Evolutionary conservation across 345 rosid genomes (phyloP), one percentile per base, ranked within the genome.

Genomic region (Arabidopsis suecica): DNA sequence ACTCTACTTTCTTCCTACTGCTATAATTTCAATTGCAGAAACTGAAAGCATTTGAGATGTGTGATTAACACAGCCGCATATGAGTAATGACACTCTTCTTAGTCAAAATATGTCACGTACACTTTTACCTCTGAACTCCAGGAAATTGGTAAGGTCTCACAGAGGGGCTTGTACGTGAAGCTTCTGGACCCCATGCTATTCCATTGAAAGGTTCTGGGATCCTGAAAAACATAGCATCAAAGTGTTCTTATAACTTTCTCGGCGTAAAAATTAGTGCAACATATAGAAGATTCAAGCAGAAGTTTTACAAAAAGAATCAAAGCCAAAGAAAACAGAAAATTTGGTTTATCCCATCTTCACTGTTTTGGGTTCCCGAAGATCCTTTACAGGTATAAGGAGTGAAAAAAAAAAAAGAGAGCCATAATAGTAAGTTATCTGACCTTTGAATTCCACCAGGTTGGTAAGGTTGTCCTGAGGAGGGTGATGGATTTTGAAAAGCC

Each of bases 381-480:
- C 41, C 1, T 50, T 36, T 14, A 58, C 16, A 58, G 5, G 23
- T 50, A 42, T 38, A 58, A 49, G 55, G 34, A 57, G 42, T 8
- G 65, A 23, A 33, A 30, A 53, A 11, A 32, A 11, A 34, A 36
- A 53, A 55, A 7, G 22, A 57, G 42, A 57, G 32, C 61, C 59
- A 54, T 30, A 49, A 57, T 8, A 7, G 9, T 40, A 28, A 20
- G 9, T 6, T 30, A 9, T 20, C 50, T 79, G 58, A 86, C 91
- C 87, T 84, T 3, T 61, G 75, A 51, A 63, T 72, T 47, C 70
- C 79, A 71, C 72, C 75, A 53, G 84, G 65, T 30, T 69, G 59
- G 44, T 63, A 56, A 76, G 70, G 22, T 40, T 77, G 77, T n/a
- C 78, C 81, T 40, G 71, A 57, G 56, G 79, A 77, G 53, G 63